Conservation (phyloP, 169 alveolate genomes). For the Plasmodium yoelii region DNA sequence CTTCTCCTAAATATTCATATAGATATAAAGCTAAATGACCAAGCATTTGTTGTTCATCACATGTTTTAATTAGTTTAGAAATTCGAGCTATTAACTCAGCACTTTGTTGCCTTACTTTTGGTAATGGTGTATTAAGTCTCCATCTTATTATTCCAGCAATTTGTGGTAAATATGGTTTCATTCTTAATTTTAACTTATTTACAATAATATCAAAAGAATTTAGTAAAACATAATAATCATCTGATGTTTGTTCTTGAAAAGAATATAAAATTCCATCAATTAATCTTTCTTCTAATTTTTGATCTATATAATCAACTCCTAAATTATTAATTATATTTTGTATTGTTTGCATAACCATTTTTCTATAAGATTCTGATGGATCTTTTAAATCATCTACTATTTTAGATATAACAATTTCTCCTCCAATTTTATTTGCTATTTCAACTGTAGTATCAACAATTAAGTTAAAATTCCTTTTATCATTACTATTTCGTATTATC, state of each 20-base stretch:
- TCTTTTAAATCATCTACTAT: constrained; percentile 84
- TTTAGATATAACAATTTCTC: constrained; percentile 67
- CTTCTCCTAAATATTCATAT: constrained; percentile 99
- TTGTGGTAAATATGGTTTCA: constrained; percentile 97
- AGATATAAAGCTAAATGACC: constrained; percentile 97
- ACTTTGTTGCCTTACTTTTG: constrained; percentile 98
- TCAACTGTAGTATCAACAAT: constrained; percentile 98
- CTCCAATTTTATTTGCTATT: constrained; percentile 96
- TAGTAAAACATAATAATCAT: constrained; percentile 95
- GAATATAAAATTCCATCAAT: constrained; percentile 99
- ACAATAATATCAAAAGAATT: constrained; percentile 98
- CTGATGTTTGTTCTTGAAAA: constrained; percentile 97
- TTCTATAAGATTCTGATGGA: constrained; percentile 91
- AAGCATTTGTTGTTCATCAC: constrained; percentile 98
- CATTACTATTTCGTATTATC: constrained; percentile 90
- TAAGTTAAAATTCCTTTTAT: constrained; percentile 94
- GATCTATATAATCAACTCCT: constrained; percentile 97
- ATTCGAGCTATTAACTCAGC: constrained; percentile 98
- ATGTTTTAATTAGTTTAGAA: constrained; percentile 96
- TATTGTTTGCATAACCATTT: constrained; percentile 98
- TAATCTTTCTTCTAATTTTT: constrained; percentile 95
- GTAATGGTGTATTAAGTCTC: constrained; percentile 96
- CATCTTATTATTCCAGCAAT: constrained; percentile 98
- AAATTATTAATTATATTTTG: constrained; percentile 93
- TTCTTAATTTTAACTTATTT: constrained; percentile 96